Evolutionary conservation across 2,329 filamentous ascomycete genomes (phyloP), one percentile per base, ranked within the genome.

Genomic region (Meredithiella fracta): DNA sequence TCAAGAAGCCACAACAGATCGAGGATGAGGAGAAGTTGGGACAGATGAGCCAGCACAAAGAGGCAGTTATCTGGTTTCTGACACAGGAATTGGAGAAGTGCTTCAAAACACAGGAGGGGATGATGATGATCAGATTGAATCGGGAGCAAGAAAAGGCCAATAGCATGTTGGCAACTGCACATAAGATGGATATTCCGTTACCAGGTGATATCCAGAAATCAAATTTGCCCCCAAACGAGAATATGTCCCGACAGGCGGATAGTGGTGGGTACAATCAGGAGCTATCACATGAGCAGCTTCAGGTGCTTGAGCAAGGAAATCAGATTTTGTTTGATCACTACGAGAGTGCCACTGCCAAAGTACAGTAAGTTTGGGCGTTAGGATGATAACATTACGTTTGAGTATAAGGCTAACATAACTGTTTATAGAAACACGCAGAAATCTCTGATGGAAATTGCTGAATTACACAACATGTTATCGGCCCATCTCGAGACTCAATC

Each of bases 241-340:
- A 56, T 59, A 59, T 55, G 50, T 26, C 59, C 61, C 57, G 61
- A 61, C 37, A 64, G 63, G 59, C 60, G 59, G 53, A 60, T 58
- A 47, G 58, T 60, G 51, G 37, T 14, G 23, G 23, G 4, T 26
- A 38, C 20, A 63, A 69, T 53, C 69, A 79, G 44, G 78, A 82
- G 60, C 72, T 96, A 59, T 87, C 85, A 17, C 75, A 82, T 22
- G 89, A 96, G 65, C 91, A 97, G 68, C 72, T 92, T 54, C 91
- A 96, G 67, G 78, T 95, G 65, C 97, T 98, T 70, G 90, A 91
- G 62, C 79, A 88, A 68, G 90, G 94, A 65, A 96, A 97, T 65
- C 83, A 89, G 67, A 83, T 87, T 60, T 89, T 98, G 82, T 75
- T 97, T 62, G 86, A 85, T 67, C 86, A 95, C 68, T 95, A 94